Percentiles rank a stretch among this genome's conserved stretches.
phyloP scores from a whole-genome alignment of 2,329 filamentous ascomycete species.

The Zymoseptoria ardabiliae region DNA sequence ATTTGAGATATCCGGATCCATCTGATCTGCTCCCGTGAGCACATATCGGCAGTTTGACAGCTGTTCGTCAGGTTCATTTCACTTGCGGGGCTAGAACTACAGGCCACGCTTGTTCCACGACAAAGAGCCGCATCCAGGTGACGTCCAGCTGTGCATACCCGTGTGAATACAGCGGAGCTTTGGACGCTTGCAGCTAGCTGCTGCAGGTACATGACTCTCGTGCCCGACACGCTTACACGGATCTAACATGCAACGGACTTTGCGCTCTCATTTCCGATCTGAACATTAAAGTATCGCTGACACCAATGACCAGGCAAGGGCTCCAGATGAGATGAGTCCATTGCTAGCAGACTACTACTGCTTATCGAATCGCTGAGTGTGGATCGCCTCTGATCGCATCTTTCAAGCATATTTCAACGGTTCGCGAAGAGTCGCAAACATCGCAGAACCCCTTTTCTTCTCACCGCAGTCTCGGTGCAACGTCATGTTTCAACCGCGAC shows the following conservation, averaged over 20 bases:
- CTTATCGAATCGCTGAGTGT: not conserved
- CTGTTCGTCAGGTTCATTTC: not conserved
- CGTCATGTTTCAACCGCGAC: not conserved
- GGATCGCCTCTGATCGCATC: not conserved
- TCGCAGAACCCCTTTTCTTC: not conserved
- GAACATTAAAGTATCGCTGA: not conserved
- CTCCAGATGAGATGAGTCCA: not conserved
- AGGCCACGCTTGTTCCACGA: not conserved
- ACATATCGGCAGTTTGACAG: not conserved
- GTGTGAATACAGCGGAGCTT: not conserved
- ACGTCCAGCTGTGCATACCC: constrained; percentile 1
- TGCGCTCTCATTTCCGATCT: not conserved
- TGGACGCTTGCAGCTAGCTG: not conserved
- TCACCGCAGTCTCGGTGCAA: not conserved
- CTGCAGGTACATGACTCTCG: constrained; percentile 1
- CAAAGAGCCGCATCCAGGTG: not conserved
- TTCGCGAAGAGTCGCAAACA: not conserved
- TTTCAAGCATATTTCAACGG: not conserved
- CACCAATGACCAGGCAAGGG: not conserved
- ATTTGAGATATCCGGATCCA: constrained; percentile 78
- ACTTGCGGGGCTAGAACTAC: not conserved
- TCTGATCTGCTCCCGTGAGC: constrained; percentile 31
- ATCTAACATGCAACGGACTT: not conserved
- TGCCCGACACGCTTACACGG: not conserved
- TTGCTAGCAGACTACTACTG: not conserved